phyloP scores from a whole-genome alignment of 2,329 filamentous ascomycete species.

The Fusarium falciforme region DNA sequence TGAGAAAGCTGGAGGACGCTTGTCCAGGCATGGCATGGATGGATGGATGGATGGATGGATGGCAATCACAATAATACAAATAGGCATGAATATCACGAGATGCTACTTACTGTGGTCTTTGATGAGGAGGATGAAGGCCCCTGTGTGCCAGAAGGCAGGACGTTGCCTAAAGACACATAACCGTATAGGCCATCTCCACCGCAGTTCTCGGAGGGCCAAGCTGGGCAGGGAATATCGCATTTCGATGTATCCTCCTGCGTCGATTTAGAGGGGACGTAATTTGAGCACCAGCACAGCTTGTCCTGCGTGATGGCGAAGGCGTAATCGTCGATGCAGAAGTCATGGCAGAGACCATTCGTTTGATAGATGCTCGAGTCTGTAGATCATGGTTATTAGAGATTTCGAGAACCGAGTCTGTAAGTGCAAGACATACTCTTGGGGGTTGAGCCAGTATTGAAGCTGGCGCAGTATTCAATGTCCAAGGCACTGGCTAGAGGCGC shows the following conservation, averaged over 20 bases:
- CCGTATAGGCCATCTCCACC: constrained; percentile 72
- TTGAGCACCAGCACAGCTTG: constrained; percentile 79
- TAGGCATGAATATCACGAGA: constrained; percentile 25
- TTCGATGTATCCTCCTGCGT: constrained; percentile 53
- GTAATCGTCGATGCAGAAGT: constrained; percentile 66
- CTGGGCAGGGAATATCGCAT: constrained; percentile 73
- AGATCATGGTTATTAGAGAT: neutral
- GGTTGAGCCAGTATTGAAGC: constrained; percentile 50
- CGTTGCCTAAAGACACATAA: constrained; percentile 68
- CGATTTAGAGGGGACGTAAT: constrained; percentile 68
- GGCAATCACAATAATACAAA: constrained; percentile 32
- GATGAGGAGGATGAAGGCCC: constrained; percentile 39
- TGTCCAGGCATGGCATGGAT: constrained; percentile 33
- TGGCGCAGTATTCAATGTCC: constrained; percentile 50
- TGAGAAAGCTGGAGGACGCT: constrained; percentile 35
- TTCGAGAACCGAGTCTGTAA: neutral
- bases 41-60: neutral
- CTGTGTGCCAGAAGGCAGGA: constrained; percentile 67
- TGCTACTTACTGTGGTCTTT: constrained; percentile 45
- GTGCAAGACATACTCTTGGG: constrained; percentile 46
- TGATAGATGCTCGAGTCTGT: constrained; percentile 69
- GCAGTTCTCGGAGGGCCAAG: constrained; percentile 74
- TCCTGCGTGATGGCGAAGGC: constrained; percentile 77
- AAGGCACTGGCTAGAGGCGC: constrained; percentile 40
- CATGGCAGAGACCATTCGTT: constrained; percentile 75